Conservation (phyloP, 1,139 yeast genomes). For the Geotrichum fermentans region DNA sequence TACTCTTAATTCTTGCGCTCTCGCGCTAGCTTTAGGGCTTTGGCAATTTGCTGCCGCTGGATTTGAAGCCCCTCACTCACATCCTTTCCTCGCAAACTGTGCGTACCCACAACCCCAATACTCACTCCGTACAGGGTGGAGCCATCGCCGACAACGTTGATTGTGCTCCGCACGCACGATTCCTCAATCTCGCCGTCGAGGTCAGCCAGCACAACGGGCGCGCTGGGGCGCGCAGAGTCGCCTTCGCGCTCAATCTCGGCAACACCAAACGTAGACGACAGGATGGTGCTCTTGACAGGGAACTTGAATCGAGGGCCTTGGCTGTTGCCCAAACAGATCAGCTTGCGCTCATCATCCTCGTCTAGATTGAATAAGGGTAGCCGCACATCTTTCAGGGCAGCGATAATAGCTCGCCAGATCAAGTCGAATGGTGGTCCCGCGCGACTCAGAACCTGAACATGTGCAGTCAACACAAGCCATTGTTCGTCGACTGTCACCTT, state of each 20-base stretch:
- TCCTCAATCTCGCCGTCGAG: conserved; percentile 81
- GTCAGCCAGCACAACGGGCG: conserved; percentile 52
- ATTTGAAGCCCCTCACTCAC: conserved; percentile 7
- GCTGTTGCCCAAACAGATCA: conserved; percentile 9
- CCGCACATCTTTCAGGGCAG: conserved; percentile 56
- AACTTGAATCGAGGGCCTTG: conserved; percentile 33
- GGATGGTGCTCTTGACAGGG: neutral
- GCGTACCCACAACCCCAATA: conserved; percentile 22
- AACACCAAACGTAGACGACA: conserved; percentile 62
- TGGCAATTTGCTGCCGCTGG: conserved; percentile 10
- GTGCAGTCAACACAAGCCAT: conserved; percentile 65
- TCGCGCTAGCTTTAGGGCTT: conserved; percentile 6
- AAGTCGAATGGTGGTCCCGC: conserved; percentile 78
- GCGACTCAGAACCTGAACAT: conserved; percentile 71
- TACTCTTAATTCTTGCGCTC: neutral
- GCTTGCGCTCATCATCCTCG: conserved; percentile 25
- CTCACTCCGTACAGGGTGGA: conserved; percentile 23
- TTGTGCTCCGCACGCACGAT: conserved; percentile 43
- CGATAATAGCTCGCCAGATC: conserved; percentile 63
- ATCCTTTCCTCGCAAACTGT: conserved; percentile 2
- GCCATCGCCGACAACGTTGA: conserved; percentile 38
- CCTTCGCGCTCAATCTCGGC: conserved; percentile 41
- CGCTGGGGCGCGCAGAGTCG: conserved; percentile 10
- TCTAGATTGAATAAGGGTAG: conserved; percentile 60
- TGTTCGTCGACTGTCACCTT: conserved; percentile 35